These are phyloP conservation scores for Paxillus involutus DNA, from an alignment of 768 basidiomycete species.

Conservation along the genomic window DNA sequence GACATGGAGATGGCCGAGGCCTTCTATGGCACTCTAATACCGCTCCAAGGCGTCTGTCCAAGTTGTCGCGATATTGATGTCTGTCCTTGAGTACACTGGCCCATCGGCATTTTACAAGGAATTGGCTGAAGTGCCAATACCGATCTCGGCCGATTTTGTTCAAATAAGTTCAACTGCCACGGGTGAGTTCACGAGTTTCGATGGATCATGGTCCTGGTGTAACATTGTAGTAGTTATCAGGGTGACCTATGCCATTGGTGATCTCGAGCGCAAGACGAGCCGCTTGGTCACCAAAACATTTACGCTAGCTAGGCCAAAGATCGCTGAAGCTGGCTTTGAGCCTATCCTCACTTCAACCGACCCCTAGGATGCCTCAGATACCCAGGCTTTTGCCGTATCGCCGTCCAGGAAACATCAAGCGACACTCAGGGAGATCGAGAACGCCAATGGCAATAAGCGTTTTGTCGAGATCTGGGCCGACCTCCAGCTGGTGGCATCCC, in stretches of 20 bases:
- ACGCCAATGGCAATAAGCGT: constrained; percentile 35
- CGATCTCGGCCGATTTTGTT: constrained; percentile 31
- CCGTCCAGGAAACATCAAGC: constrained; percentile 39
- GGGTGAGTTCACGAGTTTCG: neutral
- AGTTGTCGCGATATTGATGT: neutral
- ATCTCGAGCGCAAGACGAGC: constrained; percentile 47
- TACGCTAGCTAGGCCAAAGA: constrained; percentile 17
- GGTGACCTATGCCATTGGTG: constrained; percentile 42
- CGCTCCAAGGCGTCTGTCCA: neutral
- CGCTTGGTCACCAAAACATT: constrained; percentile 40
- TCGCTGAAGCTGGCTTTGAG: constrained; percentile 8
- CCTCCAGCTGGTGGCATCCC: constrained; percentile 37
- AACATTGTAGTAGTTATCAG: constrained; percentile 34
- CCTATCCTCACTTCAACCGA: neutral
- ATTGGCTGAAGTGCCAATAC: constrained; percentile 36
- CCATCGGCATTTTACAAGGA: constrained; percentile 24
- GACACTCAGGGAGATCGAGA: constrained; percentile 37
- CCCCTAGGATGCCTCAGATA: constrained; percentile 22
- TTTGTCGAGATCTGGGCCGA: constrained; percentile 57
- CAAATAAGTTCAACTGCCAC: constrained; percentile 4
- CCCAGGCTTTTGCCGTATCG: constrained; percentile 41
- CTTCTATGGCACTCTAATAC: neutral
- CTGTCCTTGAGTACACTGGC: constrained; percentile 2
- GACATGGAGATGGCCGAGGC: neutral
- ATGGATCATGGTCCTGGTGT: neutral